Base-by-base conservation (phyloP, 805 yeast genomes). In the Saccharomyces eubayanus region DNA sequence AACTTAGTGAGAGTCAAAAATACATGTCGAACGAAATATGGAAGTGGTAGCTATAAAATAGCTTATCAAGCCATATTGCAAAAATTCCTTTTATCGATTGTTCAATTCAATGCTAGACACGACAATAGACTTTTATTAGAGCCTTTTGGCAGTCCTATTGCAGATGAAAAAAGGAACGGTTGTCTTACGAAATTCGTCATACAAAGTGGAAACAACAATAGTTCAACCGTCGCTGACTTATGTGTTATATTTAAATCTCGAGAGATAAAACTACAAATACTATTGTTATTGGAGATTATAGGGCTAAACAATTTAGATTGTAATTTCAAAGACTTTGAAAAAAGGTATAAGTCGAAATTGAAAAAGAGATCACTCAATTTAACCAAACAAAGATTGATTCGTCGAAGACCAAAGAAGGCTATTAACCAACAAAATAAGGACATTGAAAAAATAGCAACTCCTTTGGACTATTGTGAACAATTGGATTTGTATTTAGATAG, bases 211-310 rank as follows among this genome's bases (percentile, higher is more conserved):
- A 50, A 48, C 14, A 31, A 51, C 2, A 45, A 46, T 16, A 61
- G 58, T 6, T 68, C 68, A 28, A 58, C 62, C 8, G 45, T 69
- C 1, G 60, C 60, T 1, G 71, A 67, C 14, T 55, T 77, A 1
- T 61, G 72, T 2, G 63, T 70, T 41, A 73, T 75, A 41, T 67
- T 81, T 54, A 82, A 81, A 57, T 70, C 78, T 2, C 67, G 85
- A 36, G 86, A 82, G 57, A 77, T 83, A 1, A 84, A 81, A 56
- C 61, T 82, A 31, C 86, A 82, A 60, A 68, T 80, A 0, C 58
- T 82, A 1, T 55, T 80, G 0, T 56, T 78, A 2, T 58, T 82
- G 45, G 86, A 82, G 57, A 53, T 79, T 3, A 63, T 81, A 2
- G 57, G 64, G 24, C 49, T 68, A 10, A 62, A 71, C 53, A 65